Base-by-base conservation (phyloP, 805 yeast genomes). In the Myxozyma melibiosi region DNA sequence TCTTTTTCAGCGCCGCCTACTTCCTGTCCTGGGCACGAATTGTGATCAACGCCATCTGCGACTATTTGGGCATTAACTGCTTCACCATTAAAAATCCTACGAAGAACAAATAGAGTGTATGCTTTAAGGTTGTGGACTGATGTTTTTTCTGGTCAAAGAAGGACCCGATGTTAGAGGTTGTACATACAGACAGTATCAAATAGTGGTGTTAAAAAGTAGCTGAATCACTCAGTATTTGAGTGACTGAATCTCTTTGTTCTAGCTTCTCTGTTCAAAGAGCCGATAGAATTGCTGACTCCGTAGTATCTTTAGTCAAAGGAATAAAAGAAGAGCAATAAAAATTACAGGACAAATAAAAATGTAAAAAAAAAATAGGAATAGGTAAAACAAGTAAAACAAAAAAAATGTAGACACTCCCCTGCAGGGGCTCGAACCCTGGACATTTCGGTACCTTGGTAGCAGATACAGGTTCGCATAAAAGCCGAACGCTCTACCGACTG, bases 41-140 rank as follows among this genome's bases (percentile, higher is more conserved):
- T 66, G 83, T 92, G 47, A 77, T 84, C 44, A 94, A 88, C 63
- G 84, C 88, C 66, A 84, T 92, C 66, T 81, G 84, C 72, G 90
- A 84, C 62, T 90, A 82, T 68, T 77, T 92, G 66, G 97, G 90
- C 69, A 90, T 92, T 64, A 86, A 84, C 73, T 94, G 96, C 5
- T 80, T 91, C 66, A 79, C 86, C 18, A 61, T 59, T 40, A 57
- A 57, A 39, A 7, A 30, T 18, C 30, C 37, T 8, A 25, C 13
- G 13, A 44, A 34, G 18, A 27, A 7, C 16, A 51, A 55, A 16
- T 30, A 55, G 45, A 53, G 30, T n/a, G n/a, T n/a, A n/a, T n/a
- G n/a, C n/a, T n/a, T n/a, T n/a, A n/a, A n/a, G n/a, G n/a, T n/a
- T n/a, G n/a, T n/a, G n/a, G n/a, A n/a, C n/a, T n/a, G n/a, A n/a